Percentiles rank a stretch among this genome's conserved stretches.
Evolutionary conservation across 1,284 basidiomycete genomes (phyloP).

Genomic region (Ceratobasidium sp.): DNA sequence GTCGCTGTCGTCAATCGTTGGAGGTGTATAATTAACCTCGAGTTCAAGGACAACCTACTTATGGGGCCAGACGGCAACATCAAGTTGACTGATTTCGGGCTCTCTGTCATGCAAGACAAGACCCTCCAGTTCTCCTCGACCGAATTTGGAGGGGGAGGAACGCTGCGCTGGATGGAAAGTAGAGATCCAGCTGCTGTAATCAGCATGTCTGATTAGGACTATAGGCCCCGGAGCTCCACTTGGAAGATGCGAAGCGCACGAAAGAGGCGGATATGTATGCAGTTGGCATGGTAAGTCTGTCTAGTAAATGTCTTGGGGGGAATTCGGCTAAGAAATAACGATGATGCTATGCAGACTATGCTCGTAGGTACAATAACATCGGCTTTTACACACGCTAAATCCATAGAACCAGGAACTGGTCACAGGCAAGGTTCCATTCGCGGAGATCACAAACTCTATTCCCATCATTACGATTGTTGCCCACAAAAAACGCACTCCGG

Average conservation of each 20-base stretch:
- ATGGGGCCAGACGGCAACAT: constrained; percentile 2
- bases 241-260: background rate
- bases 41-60: background rate
- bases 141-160: background rate
- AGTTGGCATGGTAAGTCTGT: constrained; percentile 5
- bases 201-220: no score
- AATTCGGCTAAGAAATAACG: background rate
- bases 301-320: background rate
- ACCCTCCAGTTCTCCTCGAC: background rate
- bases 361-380: background rate
- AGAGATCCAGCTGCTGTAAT: no score
- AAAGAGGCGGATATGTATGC: constrained; percentile 5
- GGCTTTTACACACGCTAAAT: no score
- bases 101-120: background rate
- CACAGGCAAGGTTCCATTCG: background rate
- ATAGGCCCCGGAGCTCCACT: background rate
- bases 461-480: background rate
- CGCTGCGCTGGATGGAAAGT: constrained; percentile 2
- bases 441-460: background rate
- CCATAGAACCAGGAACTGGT: constrained; percentile 8
- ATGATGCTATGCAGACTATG: constrained; percentile 15
- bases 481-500: background rate
- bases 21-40: background rate
- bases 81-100: background rate
- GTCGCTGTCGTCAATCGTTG: background rate